Conservation (phyloP, 257 asterid species). For the Salvia rosmarinus region DNA sequence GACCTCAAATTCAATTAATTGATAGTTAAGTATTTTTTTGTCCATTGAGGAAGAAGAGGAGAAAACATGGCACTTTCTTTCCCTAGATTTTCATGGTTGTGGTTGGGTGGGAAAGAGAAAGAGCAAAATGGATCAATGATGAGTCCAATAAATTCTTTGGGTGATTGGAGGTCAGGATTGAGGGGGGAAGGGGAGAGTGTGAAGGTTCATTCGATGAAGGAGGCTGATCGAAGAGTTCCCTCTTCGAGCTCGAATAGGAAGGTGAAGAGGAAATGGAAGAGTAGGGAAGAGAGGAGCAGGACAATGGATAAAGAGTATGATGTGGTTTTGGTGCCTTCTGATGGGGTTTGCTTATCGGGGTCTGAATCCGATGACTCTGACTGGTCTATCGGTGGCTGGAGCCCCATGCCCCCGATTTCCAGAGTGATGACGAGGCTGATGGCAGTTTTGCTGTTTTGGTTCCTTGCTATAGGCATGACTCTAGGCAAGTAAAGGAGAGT, state of each 20-base stretch:
- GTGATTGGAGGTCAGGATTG: conserved; percentile 80
- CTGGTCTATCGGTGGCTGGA: conserved; percentile 98
- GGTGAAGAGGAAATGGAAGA: conserved; percentile 77
- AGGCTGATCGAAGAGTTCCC: conserved; percentile 50
- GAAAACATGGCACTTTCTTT: conserved; percentile 59
- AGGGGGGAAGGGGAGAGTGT: conserved; percentile 67
- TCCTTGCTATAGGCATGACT: conserved; percentile 85
- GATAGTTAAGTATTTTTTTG: conserved; percentile 19
- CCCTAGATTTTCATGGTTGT: conserved; percentile 75
- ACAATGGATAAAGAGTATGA: conserved; percentile 75
- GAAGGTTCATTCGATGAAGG: conserved; percentile 61
- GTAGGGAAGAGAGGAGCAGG: conserved; percentile 80
- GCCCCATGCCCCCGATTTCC: conserved; percentile 87
- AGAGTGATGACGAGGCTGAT: conserved; percentile 70
- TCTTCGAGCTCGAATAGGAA: conserved; percentile 66
- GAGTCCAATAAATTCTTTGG: conserved; percentile 64
- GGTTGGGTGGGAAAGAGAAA: conserved; percentile 82
- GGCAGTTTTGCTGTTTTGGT: conserved; percentile 90
- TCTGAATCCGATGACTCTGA: conserved; percentile 96
- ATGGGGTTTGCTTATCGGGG: conserved; percentile 83
- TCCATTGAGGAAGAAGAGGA: conserved; percentile 8
- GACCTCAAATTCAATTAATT: conserved; percentile 34
- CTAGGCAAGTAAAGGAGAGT: conserved; percentile 40
- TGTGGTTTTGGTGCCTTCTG: conserved; percentile 88
- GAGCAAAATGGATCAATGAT: conserved; percentile 62